Evolutionary conservation across 768 basidiomycete genomes (phyloP).

Genomic region (Lepiota brunneoincarnata): DNA sequence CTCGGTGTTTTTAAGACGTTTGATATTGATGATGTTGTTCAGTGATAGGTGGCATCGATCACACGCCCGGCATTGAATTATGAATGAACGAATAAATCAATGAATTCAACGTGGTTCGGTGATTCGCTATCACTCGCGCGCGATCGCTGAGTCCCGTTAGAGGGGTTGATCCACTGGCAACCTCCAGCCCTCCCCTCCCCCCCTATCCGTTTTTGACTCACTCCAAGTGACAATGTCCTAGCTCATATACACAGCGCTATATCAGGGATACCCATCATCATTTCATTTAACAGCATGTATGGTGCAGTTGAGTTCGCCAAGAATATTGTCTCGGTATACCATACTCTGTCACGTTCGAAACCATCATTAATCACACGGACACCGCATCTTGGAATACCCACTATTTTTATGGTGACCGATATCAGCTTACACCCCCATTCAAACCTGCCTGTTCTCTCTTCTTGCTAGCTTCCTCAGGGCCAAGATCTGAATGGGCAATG

Average conservation of each 20-base stretch:
- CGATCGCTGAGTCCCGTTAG: conserved; percentile 4
- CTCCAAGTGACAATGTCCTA: no score
- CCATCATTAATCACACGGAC: no score
- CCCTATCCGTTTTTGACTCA: no score
- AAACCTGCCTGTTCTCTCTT: neutral
- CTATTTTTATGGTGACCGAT: no score
- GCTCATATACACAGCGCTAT: no score
- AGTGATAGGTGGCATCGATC: conserved; percentile 4
- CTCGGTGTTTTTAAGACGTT: neutral
- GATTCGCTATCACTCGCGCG: conserved; percentile 9
- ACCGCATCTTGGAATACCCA: no score
- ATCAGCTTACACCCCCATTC: neutral
- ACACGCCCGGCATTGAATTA: neutral
- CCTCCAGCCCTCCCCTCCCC: no score
- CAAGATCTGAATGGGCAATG: neutral
- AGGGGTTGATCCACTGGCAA: neutral
- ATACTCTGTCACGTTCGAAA: no score
- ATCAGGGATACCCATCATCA: no score
- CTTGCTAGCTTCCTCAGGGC: neutral
- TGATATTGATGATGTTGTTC: conserved; percentile 4
- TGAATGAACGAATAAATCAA: neutral
- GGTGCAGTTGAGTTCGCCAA: no score
- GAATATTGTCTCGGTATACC: no score
- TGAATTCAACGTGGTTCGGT: conserved; percentile 11
- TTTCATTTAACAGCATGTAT: no score